Evolutionary conservation across 768 basidiomycete genomes (phyloP), one percentile per base, ranked within the genome.

Genomic region (Xerocomellus chrysenteron): DNA sequence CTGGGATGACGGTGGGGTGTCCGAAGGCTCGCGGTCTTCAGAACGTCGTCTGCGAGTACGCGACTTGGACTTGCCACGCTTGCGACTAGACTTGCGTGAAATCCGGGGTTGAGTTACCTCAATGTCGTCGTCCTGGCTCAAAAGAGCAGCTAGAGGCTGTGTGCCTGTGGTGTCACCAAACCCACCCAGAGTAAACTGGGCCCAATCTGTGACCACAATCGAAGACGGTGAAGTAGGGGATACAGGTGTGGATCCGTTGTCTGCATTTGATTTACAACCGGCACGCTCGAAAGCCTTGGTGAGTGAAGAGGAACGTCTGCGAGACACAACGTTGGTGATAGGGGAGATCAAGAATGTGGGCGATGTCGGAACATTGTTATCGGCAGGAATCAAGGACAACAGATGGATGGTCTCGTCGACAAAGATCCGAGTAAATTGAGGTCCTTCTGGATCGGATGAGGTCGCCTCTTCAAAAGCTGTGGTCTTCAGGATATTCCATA

Each of bases 391-490:
- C 56, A 82, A 75, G 2, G 82, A 74, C 41, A 82, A 54, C 1
- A 82, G 50, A 14, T 74, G 75, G 21, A 88, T 75, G 0, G 85
- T 90, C 54, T 90, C 90, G 55, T 90, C 88, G 5, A 83, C 76
- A 53, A 92, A 83, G 50, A 92, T 73, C 49, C 79, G 79, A 53
- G 77, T 61, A 52, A 86, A 68, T 55, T 58, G 75, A 52, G 69
- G 77, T 28, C 70, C 75, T 17, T 80, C 75, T 14, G 37, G 1
- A 13, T 42, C 46, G 3, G 59, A 58, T 10, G 64, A 48, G 4
- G 50, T 60, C 6, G 61, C 67, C 37, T 66, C 66, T 33, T 75
- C 68, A 5, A 72, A 74, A 19, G 76, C 76, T 11, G 73, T 74
- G 26, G 68, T 62, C 57, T 78, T 81, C 50, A 91, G 75, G 24